A percentile compares a stretch with the other conserved stretches of the same genome.
Evolutionary conservation across 257 asterid species (phyloP).

Genomic region (Rauvolfia tetraphylla): DNA sequence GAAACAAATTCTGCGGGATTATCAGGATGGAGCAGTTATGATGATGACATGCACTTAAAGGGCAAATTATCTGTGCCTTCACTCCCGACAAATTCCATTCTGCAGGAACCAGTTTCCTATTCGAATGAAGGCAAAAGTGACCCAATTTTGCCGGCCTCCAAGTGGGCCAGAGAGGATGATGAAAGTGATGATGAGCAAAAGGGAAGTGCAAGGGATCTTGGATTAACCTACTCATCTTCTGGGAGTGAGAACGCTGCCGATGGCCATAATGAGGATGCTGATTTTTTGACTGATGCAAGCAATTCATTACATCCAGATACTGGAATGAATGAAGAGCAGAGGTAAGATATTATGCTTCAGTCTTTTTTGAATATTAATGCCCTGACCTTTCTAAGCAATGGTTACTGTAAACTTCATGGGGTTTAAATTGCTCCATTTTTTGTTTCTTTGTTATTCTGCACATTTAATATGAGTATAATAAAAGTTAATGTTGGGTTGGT

Average conservation of each 20-base stretch:
- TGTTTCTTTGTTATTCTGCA: background rate
- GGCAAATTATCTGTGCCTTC: constrained; percentile 39
- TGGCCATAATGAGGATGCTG: constrained; percentile 41
- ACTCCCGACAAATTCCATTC: constrained; percentile 30
- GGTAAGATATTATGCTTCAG: constrained; percentile 34
- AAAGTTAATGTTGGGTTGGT: background rate
- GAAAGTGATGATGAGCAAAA: constrained; percentile 70
- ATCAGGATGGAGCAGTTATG: constrained; percentile 48
- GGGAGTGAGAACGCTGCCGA: constrained; percentile 84
- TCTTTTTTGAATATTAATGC: background rate
- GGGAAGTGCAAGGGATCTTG: constrained; percentile 58
- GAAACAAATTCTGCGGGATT: constrained; percentile 44
- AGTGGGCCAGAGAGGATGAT: constrained; percentile 90
- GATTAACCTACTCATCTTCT: constrained; percentile 82
- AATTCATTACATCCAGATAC: constrained; percentile 49
- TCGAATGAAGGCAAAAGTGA: constrained; percentile 50
- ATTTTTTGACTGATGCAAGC: constrained; percentile 52
- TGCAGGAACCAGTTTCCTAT: constrained; percentile 28
- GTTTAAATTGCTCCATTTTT: background rate
- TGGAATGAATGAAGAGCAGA: constrained; percentile 76
- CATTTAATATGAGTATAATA: background rate
- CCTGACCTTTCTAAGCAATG: background rate
- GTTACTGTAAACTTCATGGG: background rate
- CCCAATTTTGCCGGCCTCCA: constrained; percentile 72
- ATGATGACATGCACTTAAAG: constrained; percentile 37